Conservation (phyloP, 805 yeast genomes). For the Myxozyma vanderwaltii region DNA sequence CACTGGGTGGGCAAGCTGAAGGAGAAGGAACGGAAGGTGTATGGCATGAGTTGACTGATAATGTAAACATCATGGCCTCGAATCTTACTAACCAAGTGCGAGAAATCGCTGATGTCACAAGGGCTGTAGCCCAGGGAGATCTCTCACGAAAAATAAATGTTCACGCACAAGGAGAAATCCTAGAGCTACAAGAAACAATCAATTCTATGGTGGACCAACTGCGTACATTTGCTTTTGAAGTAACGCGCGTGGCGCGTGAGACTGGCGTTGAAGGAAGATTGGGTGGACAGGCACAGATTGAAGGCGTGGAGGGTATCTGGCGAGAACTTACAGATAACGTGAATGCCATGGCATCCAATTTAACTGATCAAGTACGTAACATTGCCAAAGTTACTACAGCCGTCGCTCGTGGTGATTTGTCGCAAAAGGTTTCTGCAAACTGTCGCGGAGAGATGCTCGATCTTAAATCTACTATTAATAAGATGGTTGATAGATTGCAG, state of each 20-base stretch:
- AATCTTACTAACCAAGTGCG: conserved; percentile 86
- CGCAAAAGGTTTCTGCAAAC: conserved; percentile 82
- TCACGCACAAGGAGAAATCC: conserved; percentile 88
- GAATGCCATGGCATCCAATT: conserved; percentile 85
- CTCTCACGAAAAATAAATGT: conserved; percentile 80
- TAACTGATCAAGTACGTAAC: conserved; percentile 85
- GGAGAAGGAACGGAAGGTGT: conserved; percentile 84
- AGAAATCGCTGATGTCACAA: conserved; percentile 85
- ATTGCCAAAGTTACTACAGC: conserved; percentile 88
- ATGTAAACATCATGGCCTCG: conserved; percentile 86
- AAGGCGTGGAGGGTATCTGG: conserved; percentile 85
- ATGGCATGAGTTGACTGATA: conserved; percentile 84
- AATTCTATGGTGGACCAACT: conserved; percentile 88
- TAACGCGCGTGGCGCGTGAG: conserved; percentile 82
- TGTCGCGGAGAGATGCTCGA: conserved; percentile 80
- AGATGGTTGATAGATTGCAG: conserved; percentile 83
- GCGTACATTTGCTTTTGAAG: conserved; percentile 81
- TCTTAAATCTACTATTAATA: conserved; percentile 79
- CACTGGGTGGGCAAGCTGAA: conserved; percentile 85
- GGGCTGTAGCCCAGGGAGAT: conserved; percentile 88
- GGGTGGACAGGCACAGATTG: conserved; percentile 84
- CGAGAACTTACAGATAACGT: conserved; percentile 82
- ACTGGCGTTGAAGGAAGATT: conserved; percentile 87
- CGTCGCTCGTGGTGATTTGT: conserved; percentile 79
- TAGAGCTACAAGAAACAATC: conserved; percentile 81